Base-by-base conservation (phyloP, 2,329 filamentous ascomycete genomes). In the Microdochium paspali region DNA sequence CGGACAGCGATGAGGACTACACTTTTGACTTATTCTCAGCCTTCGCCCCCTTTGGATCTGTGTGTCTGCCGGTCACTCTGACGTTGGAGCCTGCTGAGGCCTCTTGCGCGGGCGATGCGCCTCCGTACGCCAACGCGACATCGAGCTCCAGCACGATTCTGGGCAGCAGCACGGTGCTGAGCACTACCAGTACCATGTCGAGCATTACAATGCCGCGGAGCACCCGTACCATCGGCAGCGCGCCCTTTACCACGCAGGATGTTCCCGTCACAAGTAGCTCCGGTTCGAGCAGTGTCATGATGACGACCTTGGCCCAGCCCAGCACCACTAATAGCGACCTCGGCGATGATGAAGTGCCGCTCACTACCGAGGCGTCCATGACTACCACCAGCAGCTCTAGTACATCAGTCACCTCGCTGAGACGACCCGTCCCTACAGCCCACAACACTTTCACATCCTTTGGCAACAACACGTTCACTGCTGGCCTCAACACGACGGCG, bases 11-110 rank as follows among this genome's bases (percentile, higher is more conserved):
- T n/a, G 24, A 24, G 2, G 45, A 55, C 15, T 42, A 50, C 13
- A 54, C 49, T 31, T 61, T 60, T 35, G 49, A 55, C 39, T 56
- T 62, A 26, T 61, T 51, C 49, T 60, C 58, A 1, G 43, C 46
- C 4, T 46, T 42, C 9, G 59, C 57, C 21, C 40, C 51, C 9
- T 45, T 59, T 44, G 53, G 50, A 15, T 47, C 52, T 12, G 54
- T 49, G 2, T 61, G 60, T 43, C 10, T 54, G 10, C 31, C 48
- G 13, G 53, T 61, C 24, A 47, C 53, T 12, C 47, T 62, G 28
- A 50, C 49, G 24, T 53, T 62, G 23, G 44, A 52, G 20, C 46
- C 54, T 40, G 31, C 50, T 32, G 55, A 56, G 15, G 44, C 49
- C 18, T 51, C 47, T 18, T 56, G 57, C 30, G 18, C 50, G 44